Conservation (phyloP, 306 rosid genomes). For the Dryas drummondii region DNA sequence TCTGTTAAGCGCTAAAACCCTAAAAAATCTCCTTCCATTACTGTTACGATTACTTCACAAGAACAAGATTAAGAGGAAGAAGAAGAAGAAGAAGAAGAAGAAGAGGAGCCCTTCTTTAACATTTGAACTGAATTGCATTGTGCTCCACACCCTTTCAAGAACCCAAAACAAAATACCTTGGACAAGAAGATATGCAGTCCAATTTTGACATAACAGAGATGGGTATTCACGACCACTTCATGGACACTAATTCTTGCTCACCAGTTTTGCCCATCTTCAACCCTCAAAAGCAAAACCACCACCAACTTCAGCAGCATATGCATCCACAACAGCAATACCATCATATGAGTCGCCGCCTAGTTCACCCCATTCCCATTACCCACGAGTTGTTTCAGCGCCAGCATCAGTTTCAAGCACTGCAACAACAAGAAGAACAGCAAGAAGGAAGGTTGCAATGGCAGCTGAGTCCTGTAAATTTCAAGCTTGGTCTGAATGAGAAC, state of each 20-base stretch:
- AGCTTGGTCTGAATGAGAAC: constrained; percentile 27
- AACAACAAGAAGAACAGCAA: constrained; percentile 12
- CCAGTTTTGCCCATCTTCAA: constrained; percentile 15
- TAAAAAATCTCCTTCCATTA: background rate
- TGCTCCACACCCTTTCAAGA: background rate
- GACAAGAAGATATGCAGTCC: constrained; percentile 17
- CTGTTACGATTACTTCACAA: constrained; percentile 15
- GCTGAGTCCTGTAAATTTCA: constrained; percentile 24
- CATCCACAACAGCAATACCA: background rate
- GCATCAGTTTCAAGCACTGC: constrained; percentile 9
- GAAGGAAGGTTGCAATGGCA: constrained; percentile 7
- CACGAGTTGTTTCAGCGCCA: constrained; percentile 18
- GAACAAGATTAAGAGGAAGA: background rate
- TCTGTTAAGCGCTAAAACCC: background rate
- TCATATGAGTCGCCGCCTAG: constrained; percentile 8
- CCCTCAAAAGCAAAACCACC: constrained; percentile 21
- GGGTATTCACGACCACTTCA: background rate
- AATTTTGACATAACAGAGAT: constrained; percentile 14
- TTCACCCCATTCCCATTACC: constrained; percentile 12
- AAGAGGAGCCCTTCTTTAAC: background rate
- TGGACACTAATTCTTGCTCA: constrained; percentile 12
- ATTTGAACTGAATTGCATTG: background rate
- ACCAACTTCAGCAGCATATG: constrained; percentile 2
- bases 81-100: background rate
- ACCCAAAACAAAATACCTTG: too few species aligned